Evolutionary conservation across 495 filamentous ascomycete genomes (phyloP), one percentile per base, ranked within the genome.

Genomic region (Tuber calosporum): DNA sequence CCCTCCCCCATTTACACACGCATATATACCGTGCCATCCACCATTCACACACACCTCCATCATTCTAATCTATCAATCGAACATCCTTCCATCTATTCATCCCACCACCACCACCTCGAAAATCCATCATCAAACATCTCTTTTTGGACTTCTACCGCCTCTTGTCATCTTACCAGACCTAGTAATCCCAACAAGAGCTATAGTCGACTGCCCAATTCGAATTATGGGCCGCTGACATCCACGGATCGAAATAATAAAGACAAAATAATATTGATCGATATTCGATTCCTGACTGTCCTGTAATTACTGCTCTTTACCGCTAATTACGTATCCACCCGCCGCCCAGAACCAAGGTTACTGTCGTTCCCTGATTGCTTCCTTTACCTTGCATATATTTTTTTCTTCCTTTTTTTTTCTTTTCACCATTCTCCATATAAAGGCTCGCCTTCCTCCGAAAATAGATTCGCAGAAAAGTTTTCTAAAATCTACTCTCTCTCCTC

Each of bases 301-400:
- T 30, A 62, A 62, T 30, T 62, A n/a, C 68, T 77, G 34, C 22
- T 73, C 62, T 62, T 36, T 69, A 36, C 67, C 70, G 38, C 75
- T 68, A 77, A 77, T 77, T 77, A 77, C 76, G 70, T 77, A 68
- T 43, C 40, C 70, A 68, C 74, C 42, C 41, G 69, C 53, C 41
- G 72, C 43, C 43, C 66, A 67, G 43, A 77, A 66, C 74, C 74
- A 77, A 77, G 74, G 48, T 70, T 77, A 69, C 66, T 69, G 66
- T 72, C 38, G 62, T 77, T 78, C 73, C 70, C 76, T 77, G 75
- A 77, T 77, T 76, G 72, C 73, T 71, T 48, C 69, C 48, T 58
- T 70, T 78, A 45, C 53, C 13, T 70, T 77, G 69, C 66, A 68
- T 53, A 53, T 53, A 6, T 45, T 45, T 15, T 22, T 45, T 45